phyloP scores from a whole-genome alignment of 164 flowering plant genomes.

The Dillenia suffruticosa region DNA sequence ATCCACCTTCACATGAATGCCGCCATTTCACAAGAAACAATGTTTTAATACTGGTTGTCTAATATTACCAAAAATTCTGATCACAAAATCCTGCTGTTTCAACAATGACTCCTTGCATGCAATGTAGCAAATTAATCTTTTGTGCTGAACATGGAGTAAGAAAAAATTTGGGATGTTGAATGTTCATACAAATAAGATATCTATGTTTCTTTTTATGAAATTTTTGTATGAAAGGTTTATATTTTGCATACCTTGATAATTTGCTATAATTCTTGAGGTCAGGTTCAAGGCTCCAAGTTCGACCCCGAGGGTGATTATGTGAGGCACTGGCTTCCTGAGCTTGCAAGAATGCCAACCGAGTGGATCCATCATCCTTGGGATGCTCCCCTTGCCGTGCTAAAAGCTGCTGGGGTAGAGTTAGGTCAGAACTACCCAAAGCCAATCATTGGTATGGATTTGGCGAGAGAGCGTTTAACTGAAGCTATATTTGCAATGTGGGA shows the following conservation, averaged over 20 bases:
- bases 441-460: constrained; percentile 66
- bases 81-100: too few species aligned
- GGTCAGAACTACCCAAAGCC: constrained; percentile 89
- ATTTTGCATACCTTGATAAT: background rate
- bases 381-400: constrained; percentile 65
- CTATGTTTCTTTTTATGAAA: too few species aligned
- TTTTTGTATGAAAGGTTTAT: too few species aligned
- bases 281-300: constrained; percentile 81
- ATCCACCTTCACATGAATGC: too few species aligned
- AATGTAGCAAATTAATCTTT: too few species aligned
- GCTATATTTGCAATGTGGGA: constrained; percentile 66
- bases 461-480: constrained; percentile 50
- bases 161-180: too few species aligned
- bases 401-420: constrained; percentile 82
- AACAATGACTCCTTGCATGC: too few species aligned
- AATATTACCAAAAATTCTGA: too few species aligned
- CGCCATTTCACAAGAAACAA: too few species aligned
- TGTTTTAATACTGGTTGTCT: too few species aligned
- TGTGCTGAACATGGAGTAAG: too few species aligned
- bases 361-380: constrained; percentile 99
- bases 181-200: too few species aligned
- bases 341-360: constrained; percentile 82
- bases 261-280: constrained; percentile 9
- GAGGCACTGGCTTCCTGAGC: constrained; percentile 92
- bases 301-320: constrained; percentile 94